Conservation (phyloP, 331 rosid genomes). For the Saraca asoca region DNA sequence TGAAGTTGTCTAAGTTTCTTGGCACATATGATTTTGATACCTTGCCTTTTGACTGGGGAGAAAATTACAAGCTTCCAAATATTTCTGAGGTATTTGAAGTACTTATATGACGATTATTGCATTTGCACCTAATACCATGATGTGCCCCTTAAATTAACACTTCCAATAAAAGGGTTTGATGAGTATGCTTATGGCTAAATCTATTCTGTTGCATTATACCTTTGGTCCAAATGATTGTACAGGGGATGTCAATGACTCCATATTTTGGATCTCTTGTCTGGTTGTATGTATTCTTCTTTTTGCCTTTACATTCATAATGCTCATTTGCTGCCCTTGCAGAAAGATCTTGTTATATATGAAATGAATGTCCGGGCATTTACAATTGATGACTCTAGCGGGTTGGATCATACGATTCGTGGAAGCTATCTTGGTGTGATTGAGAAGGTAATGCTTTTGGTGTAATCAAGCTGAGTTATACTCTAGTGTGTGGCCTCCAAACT, state of each 20-base stretch:
- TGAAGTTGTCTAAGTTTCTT: conserved; percentile 63
- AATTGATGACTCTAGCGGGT: conserved; percentile 75
- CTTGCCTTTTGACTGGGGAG: conserved; percentile 92
- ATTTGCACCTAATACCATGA: conserved; percentile 24
- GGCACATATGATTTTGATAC: conserved; percentile 87
- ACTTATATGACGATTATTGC: conserved; percentile 25
- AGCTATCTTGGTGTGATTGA: conserved; percentile 93
- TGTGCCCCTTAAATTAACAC: conserved; percentile 28
- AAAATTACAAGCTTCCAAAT: conserved; percentile 77
- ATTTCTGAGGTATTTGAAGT: conserved; percentile 71
- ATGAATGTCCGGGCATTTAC: conserved; percentile 96
- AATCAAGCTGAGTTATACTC: not conserved
- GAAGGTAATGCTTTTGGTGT: conserved; percentile 59
- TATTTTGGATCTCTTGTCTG: conserved; percentile 19
- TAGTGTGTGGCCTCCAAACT: not conserved
- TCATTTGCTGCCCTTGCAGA: conserved; percentile 57
- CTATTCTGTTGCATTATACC: conserved; percentile 21
- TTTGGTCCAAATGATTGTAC: conserved; percentile 8
- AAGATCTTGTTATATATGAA: conserved; percentile 91
- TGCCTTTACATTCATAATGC: conserved; percentile 29
- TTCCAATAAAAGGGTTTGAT: conserved; percentile 25
- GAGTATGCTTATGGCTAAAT: conserved; percentile 16
- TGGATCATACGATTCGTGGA: conserved; percentile 67
- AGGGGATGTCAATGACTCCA: conserved; percentile 26
- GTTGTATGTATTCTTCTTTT: conserved; percentile 25